phyloP scores from a whole-genome alignment of 2,329 filamentous ascomycete species.

The Aspergillus versicolor region DNA sequence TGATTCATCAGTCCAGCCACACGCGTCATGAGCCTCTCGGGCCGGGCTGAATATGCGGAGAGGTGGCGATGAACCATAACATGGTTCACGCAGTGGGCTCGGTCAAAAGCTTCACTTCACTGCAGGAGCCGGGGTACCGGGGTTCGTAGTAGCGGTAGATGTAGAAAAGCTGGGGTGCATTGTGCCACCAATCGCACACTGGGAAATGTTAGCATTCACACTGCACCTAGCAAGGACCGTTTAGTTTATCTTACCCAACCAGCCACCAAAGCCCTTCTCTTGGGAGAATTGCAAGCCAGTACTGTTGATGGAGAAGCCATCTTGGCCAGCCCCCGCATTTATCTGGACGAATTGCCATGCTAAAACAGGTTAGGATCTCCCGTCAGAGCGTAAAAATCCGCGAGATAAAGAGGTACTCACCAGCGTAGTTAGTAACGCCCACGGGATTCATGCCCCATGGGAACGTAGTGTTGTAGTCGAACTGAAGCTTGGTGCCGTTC shows the following conservation, averaged over 20 bases:
- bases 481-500: constrained; percentile 34
- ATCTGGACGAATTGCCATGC: constrained; percentile 39
- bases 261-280: constrained; percentile 36
- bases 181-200: constrained; percentile 45
- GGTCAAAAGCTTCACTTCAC: constrained; percentile 29
- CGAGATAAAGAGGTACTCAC: constrained; percentile 25
- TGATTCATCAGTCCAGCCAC: constrained; percentile 18
- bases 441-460: constrained; percentile 32
- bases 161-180: constrained; percentile 42
- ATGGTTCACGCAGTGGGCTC: constrained; percentile 24
- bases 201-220: constrained; percentile 3
- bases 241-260: constrained; percentile 38
- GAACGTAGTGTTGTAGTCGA: constrained; percentile 28
- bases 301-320: constrained; percentile 32
- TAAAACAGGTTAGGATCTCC: constrained; percentile 12
- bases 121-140: constrained; percentile 33
- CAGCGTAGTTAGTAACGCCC: constrained; percentile 31
- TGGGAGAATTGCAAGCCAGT: constrained; percentile 28
- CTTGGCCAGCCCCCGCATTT: constrained; percentile 32
- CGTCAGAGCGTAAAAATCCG: no score
- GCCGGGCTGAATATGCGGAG: neutral
- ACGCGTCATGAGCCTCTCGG: constrained; percentile 15
- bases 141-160: constrained; percentile 24
- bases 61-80: constrained; percentile 2
- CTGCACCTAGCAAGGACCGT: neutral